Base-by-base conservation (phyloP, 352 stramenopile species). In the Pythium insidiosum region DNA sequence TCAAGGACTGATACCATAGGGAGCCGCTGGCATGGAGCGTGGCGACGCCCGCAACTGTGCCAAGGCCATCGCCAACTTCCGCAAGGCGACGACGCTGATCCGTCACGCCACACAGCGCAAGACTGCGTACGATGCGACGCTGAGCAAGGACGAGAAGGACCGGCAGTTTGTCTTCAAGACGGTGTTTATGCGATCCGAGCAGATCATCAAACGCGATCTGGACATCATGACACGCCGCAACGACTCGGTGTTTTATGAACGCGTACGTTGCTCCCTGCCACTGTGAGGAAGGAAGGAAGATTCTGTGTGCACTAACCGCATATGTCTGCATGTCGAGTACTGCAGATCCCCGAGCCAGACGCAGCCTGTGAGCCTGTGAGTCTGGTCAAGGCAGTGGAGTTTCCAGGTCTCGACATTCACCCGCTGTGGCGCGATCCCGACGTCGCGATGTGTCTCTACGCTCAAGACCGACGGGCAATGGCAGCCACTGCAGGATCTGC, bases 201-300 rank as follows among this genome's bases (percentile, higher is more conserved):
- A 83, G 47, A 77, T 88, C 30, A 63, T 88, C 31, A 58, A 79
- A 46, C 67, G 74, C 35, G 72, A 84, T 33, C 28, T 88, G 19
- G 69, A 88, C 44, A 80, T 88, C 38, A 66, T 78, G 35, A 74
- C 74, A 1, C 64, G 75, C 29, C 69, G 74, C 37, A 87, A 87
- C 46, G 68, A 84, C 38, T 76, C 58, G 41, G 70, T 84, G 7
- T 87, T 84, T 42, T 84, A 83, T 44, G 67, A 84, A 47, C 61
- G 62, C 53, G 73, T 83, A 58, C 29, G 58, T 44, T 5, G n/a
- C 1, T 40, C 19, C n/a, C 6, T 42, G 18, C 19, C 6, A 23
- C 16, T 26, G 22, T 16, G 9, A 36, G 47, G 10, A 25, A 25
- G 5, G 22, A 9, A n/a, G n/a, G n/a, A n/a, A n/a, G n/a, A n/a